phyloP scores from a whole-genome alignment of 345 rosid species.

The Melaleuca alternifolia region DNA sequence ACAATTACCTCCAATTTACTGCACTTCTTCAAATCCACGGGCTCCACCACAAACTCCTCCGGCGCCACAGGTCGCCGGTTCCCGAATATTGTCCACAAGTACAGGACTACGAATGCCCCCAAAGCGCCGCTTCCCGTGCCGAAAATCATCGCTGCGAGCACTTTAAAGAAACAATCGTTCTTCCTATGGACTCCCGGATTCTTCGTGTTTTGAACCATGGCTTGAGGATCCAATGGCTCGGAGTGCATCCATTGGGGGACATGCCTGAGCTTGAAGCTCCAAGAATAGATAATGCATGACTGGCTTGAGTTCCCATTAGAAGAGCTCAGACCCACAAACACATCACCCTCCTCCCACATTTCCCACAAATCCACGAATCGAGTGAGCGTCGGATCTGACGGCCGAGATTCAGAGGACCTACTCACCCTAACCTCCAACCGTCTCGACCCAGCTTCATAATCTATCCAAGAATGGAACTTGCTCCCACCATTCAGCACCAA shows the following conservation, averaged over 20 bases:
- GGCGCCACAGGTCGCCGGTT: constrained; percentile 48
- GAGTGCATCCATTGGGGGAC: constrained; percentile 54
- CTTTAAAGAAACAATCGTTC: constrained; percentile 37
- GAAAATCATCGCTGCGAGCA: constrained; percentile 42
- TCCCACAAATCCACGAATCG: constrained; percentile 42
- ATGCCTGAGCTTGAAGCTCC: constrained; percentile 49
- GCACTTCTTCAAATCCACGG: constrained; percentile 50
- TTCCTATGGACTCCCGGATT: constrained; percentile 18
- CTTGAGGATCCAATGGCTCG: constrained; percentile 32
- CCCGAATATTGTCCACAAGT: constrained; percentile 57
- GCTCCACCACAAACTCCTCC: constrained; percentile 43
- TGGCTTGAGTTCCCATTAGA: constrained; percentile 42
- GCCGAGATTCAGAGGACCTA: constrained; percentile 23
- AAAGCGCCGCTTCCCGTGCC: constrained; percentile 61
- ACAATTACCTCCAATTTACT: constrained; percentile 48
- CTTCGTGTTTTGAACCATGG: constrained; percentile 11
- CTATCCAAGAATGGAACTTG: constrained; percentile 53
- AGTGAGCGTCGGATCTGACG: constrained; percentile 33
- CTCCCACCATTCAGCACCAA: constrained; percentile 26
- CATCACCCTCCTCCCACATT: constrained; percentile 37
- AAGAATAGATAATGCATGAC: constrained; percentile 40
- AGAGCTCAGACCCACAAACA: constrained; percentile 57
- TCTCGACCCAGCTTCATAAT: constrained; percentile 49
- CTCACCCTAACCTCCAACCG: constrained; percentile 58
- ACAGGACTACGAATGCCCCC: constrained; percentile 41